Base-by-base conservation (phyloP, 768 basidiomycete genomes). In the Zangia roseola region DNA sequence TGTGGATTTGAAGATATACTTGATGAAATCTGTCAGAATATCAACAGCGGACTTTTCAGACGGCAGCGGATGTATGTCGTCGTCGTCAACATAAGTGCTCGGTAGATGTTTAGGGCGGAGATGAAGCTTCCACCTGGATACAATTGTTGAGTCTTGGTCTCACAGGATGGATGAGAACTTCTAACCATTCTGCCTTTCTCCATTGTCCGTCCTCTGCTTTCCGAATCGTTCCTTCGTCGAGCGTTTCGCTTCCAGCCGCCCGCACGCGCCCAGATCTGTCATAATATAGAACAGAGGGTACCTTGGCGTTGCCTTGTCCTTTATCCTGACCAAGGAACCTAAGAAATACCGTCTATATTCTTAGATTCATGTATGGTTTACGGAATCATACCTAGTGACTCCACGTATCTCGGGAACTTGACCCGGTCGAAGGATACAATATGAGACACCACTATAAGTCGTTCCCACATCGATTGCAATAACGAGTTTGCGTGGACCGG, bases 211-310 rank as follows among this genome's bases (percentile, higher is more conserved):
- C 69, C 34, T 67, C 67, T 2, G 71, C 74, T 21, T 55, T 47
- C 16, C 68, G 69, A 21, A 65, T 53, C 16, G 65, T 58, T 14
- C 60, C 59, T 30, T 68, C 69, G 20, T 61, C 52, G 24, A 54
- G 48, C 0, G 74, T 72, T 45, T 74, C 73, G 14, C 70, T 70
- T 0, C 75, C 76, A 10, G 65, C 61, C 0, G 74, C 76, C 26
- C 56, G 57, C 6, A 70, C 60, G 1, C 45, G 45, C 0, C 74
- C 74, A 10, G 56, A 50, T 14, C 50, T 37, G 54, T 74, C 73
- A 46, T 77, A 77, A 45, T 71, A 72, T 5, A 76, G 53, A 25
- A 76, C 58, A 2, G 73, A 71, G 0, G 71, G 74, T 10, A 76
- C 73, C 48, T 76, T 77, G 9, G 71, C 71, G 43, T 72, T 68